Base-by-base conservation (phyloP, 2,329 filamentous ascomycete species). In the Exophiala oligosperma region DNA sequence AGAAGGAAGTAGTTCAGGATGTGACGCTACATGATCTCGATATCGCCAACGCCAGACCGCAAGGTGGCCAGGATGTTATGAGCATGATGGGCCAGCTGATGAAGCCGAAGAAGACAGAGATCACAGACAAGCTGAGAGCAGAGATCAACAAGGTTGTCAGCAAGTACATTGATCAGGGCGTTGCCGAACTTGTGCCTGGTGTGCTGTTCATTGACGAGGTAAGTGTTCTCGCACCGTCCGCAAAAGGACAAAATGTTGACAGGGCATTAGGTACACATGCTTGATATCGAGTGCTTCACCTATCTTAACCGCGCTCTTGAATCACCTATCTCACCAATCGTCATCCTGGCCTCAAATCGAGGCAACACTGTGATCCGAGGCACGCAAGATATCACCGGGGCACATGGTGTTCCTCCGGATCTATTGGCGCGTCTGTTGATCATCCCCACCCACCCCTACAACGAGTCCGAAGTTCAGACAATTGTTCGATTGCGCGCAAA, bases 41-140 rank as follows among this genome's bases (percentile, higher is more conserved):
- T 71, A 89, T 97, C 63, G 94, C 94, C 64, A 99, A 99, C 70
- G 90, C 94, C 12, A 83, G 93, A 69, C 94, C 94, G 3, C 92
- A 97, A 79, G 94, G 94, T 53, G 94, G 94, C 46, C 94, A 99
- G 80, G 94, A 99, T 74, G 96, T 99, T 66, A 97, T 99, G 92
- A 97, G 92, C 79, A 97, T 99, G 94, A 97, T 99, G 93, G 94
- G 94, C 69, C 94, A 99, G 77, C 79, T 99, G 71, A 97, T 97
- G 92, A 97, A 97, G 83, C 94, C 94, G 62, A 95, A 95, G 81
- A 97, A 97, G 87, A 99, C 94, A 4, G 94, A 99, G 75, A 97
- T 99, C 71, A 99, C 94, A 29, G 94, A 99, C 77, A 99, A 99
- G 80, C 80, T 99, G 70, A 86, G 94, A 60, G 81, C 85, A 56